Conservation (phyloP, 768 basidiomycete species). For the Tylopilus subfusipes region DNA sequence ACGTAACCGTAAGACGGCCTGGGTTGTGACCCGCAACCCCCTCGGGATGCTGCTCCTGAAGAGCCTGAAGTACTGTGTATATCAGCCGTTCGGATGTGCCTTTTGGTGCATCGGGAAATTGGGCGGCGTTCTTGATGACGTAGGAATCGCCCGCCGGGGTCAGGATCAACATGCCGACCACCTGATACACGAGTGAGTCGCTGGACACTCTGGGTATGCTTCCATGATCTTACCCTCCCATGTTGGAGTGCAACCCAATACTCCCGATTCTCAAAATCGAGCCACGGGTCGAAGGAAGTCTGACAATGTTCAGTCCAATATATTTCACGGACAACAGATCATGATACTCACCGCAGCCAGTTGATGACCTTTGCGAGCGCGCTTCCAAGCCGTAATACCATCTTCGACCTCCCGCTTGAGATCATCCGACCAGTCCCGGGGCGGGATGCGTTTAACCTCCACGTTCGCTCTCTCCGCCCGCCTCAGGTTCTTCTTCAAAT, state of each 20-base stretch:
- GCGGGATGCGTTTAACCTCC: slow-evolving; percentile 42
- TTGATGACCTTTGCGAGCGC: slow-evolving; percentile 51
- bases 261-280: slow-evolving; percentile 50
- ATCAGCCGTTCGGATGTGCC: slow-evolving; percentile 55
- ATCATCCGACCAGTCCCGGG: slow-evolving; percentile 39
- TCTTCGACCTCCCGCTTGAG: slow-evolving; percentile 47
- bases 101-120: slow-evolving; percentile 51
- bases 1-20: slow-evolving; percentile 37
- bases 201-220: not conserved
- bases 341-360: slow-evolving; percentile 42
- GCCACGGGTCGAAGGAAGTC: slow-evolving; percentile 50
- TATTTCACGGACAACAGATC: not conserved
- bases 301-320: slow-evolving; percentile 12
- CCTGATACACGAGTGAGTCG: slow-evolving; percentile 17
- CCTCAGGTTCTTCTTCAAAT: slow-evolving; percentile 58
- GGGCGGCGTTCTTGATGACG: slow-evolving; percentile 54
- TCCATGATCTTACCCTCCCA: not conserved
- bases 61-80: slow-evolving; percentile 41
- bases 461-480: slow-evolving; percentile 58
- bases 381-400: slow-evolving; percentile 56
- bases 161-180: slow-evolving; percentile 49
- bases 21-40: not conserved
- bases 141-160: slow-evolving; percentile 46
- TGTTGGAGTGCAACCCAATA: slow-evolving; percentile 53
- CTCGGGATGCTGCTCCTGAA: slow-evolving; percentile 32